Evolutionary conservation across 2,329 filamentous ascomycete species (phyloP).

Genomic region (Passalora sequoiae): DNA sequence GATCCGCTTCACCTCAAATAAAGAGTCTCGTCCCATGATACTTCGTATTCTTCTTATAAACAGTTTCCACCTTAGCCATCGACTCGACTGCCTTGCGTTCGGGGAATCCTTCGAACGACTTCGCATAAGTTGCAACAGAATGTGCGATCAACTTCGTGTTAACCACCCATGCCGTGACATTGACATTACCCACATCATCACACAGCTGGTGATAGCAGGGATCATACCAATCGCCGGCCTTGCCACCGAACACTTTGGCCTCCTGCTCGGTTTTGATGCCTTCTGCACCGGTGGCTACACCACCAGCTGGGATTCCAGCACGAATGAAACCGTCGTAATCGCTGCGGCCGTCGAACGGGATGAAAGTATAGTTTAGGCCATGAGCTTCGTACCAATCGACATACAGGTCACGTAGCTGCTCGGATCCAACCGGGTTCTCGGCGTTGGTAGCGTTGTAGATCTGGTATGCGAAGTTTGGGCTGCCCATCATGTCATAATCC

Average conservation of each 20-base stretch:
- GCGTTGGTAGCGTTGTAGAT: constrained; percentile 47
- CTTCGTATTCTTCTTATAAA: constrained; percentile 18
- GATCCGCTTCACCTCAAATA: constrained; percentile 13
- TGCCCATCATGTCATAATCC: constrained; percentile 67
- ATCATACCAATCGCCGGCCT: constrained; percentile 50
- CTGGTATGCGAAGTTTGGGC: constrained; percentile 53
- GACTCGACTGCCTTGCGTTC: constrained; percentile 13
- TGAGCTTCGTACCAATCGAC: constrained; percentile 16
- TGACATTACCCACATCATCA: constrained; percentile 51
- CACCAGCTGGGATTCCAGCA: constrained; percentile 17
- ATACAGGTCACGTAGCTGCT: constrained; percentile 18
- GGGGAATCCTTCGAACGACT: constrained; percentile 58
- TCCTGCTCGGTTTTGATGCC: constrained; percentile 67
- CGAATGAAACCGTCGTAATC: constrained; percentile 22
- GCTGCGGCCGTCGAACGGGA: constrained; percentile 17
- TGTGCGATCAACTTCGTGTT: constrained; percentile 61
- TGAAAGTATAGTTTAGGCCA: constrained; percentile 18
- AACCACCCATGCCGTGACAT: constrained; percentile 49
- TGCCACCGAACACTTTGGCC: constrained; percentile 63
- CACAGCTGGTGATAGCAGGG: constrained; percentile 51
- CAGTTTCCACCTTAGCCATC: neutral
- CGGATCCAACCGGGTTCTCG: constrained; percentile 14
- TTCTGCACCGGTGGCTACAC: constrained; percentile 45
- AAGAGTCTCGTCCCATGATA: constrained; percentile 21
- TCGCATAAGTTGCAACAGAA: constrained; percentile 65